Evolutionary conservation across 2,329 filamentous ascomycete genomes (phyloP).

Genomic region (Periglandula ipomoeae): DNA sequence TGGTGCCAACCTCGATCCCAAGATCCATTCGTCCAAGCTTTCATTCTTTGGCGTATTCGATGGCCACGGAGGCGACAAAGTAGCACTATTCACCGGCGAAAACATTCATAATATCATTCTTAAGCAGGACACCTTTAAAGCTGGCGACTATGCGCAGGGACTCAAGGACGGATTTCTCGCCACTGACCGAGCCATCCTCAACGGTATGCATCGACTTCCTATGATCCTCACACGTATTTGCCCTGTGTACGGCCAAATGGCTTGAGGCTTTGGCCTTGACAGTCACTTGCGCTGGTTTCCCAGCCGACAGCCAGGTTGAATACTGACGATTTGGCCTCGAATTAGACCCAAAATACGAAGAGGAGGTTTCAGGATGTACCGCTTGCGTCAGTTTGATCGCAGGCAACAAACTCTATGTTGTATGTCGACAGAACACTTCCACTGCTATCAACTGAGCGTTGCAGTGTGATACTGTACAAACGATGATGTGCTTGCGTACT

Average conservation of each 20-base stretch:
- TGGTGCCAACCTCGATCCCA: slow-evolving; percentile 42
- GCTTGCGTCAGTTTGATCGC: slow-evolving; percentile 86
- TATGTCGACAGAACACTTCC: slow-evolving; percentile 42
- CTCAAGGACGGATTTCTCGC: slow-evolving; percentile 96
- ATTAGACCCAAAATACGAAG: slow-evolving; percentile 89
- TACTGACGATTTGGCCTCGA: slow-evolving; percentile 4
- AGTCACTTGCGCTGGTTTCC: not conserved
- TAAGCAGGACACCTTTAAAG: slow-evolving; percentile 89
- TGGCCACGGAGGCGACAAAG: slow-evolving; percentile 94
- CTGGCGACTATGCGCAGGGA: slow-evolving; percentile 86
- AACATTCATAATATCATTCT: slow-evolving; percentile 90
- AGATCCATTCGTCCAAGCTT: slow-evolving; percentile 62
- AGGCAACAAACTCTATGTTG: slow-evolving; percentile 86
- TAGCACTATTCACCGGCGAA: slow-evolving; percentile 85
- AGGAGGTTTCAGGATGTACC: slow-evolving; percentile 96
- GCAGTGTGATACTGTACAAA: not conserved
- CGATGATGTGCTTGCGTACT: slow-evolving; percentile 7
- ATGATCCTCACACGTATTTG: not conserved
- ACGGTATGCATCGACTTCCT: slow-evolving; percentile 49
- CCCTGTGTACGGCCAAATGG: not conserved
- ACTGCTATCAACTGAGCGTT: not conserved
- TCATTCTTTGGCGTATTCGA: slow-evolving; percentile 98
- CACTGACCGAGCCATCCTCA: slow-evolving; percentile 90
- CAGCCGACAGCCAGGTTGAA: not conserved
- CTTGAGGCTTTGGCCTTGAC: not conserved